Evolutionary conservation across 345 rosid genomes (phyloP).

Genomic region (Boechera stricta): DNA sequence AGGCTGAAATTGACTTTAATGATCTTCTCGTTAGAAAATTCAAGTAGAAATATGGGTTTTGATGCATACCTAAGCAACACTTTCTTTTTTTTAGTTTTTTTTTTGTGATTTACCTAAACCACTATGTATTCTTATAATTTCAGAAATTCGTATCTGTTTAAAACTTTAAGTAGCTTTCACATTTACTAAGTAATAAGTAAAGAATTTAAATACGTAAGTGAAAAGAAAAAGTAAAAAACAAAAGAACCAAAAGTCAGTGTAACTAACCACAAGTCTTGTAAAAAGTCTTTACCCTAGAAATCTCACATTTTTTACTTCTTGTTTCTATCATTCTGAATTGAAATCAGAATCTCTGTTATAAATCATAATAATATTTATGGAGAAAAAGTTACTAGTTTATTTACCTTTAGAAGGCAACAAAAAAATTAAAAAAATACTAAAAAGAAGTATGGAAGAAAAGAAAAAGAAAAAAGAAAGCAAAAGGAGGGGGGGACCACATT

Average conservation of each 20-base stretch:
- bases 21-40: background rate
- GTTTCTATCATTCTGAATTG: no score
- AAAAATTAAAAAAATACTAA: background rate
- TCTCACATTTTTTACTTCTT: conserved; percentile 9
- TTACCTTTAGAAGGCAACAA: conserved; percentile 6
- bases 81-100: no score
- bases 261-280: conserved; percentile 28
- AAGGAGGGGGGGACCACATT: conserved; percentile 38
- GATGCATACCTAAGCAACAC: conserved; percentile 12
- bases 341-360: no score
- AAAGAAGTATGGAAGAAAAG: conserved; percentile 22
- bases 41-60: conserved; percentile 18
- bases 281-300: conserved; percentile 29
- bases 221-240: background rate
- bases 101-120: conserved; percentile 20
- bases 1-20: background rate
- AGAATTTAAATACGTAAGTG: conserved; percentile 12
- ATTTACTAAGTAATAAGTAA: conserved; percentile 6
- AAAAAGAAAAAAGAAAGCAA: background rate
- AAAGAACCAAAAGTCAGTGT: conserved; percentile 6
- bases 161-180: conserved; percentile 28
- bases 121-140: conserved; percentile 3
- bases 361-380: background rate
- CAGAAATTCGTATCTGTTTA: background rate
- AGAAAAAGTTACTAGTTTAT: background rate